Percentiles rank a stretch among this genome's conserved stretches.
Conservation (phyloP, 1,284 basidiomycete genomes). For the Lentinula novae-zelandiae region DNA sequence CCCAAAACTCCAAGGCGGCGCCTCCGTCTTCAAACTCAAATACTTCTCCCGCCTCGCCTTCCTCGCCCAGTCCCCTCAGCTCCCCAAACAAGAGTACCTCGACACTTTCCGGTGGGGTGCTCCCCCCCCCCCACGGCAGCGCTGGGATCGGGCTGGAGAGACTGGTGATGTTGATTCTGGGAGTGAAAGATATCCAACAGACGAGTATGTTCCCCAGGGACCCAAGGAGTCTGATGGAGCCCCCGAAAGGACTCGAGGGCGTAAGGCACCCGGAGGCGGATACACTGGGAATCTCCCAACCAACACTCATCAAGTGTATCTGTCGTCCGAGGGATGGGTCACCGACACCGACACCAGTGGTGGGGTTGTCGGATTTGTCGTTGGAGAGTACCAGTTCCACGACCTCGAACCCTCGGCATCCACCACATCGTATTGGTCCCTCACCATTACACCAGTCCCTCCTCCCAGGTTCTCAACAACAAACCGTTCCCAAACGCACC, state of each 20-base stretch:
- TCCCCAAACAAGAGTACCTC: conserved; percentile 94
- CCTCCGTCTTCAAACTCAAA: conserved; percentile 94
- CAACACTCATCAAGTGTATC: background rate
- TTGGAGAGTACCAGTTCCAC: background rate
- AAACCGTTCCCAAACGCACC: background rate
- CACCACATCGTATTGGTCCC: background rate
- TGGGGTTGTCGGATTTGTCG: background rate
- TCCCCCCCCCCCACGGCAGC: conserved; percentile 88
- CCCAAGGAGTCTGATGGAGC: conserved; percentile 47
- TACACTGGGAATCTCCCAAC: background rate
- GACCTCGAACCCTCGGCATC: background rate
- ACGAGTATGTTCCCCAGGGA: conserved; percentile 95
- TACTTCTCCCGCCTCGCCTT: conserved; percentile 91
- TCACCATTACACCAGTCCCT: background rate
- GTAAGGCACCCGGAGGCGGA: conserved; percentile 9
- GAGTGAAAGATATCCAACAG: conserved; percentile 91
- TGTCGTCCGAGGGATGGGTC: background rate
- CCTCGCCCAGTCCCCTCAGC: conserved; percentile 94
- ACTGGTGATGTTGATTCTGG: conserved; percentile 92
- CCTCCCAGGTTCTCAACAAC: background rate
- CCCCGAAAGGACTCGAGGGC: background rate
- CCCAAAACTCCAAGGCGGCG: conserved; percentile 95
- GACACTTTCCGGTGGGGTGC: conserved; percentile 95
- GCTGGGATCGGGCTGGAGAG: conserved; percentile 90
- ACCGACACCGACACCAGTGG: no score